Evolutionary conservation across 2,329 filamentous ascomycete genomes (phyloP), one percentile per base, ranked within the genome.

Genomic region (Emmonsiellopsis sp.): DNA sequence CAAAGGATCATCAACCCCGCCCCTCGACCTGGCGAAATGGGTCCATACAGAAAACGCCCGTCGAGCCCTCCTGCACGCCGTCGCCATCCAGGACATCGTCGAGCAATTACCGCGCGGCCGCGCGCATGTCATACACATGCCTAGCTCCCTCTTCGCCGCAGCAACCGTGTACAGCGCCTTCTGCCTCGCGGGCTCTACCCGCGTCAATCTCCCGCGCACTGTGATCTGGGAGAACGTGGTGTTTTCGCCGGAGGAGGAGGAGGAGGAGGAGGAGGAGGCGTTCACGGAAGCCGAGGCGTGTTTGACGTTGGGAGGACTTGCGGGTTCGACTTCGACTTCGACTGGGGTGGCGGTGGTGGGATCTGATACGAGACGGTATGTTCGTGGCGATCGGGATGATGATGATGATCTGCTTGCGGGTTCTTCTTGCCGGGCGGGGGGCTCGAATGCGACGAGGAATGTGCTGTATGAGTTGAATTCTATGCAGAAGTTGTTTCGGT

Each of bases 381-480:
- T 74, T 4, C 61, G 67, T 38, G 65, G 65, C 16, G 66, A 64
- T 26, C 20, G 20, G 20, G 20, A 26, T 26, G 20, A 26, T 26
- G 20, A 20, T 20, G 20, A 26, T 26, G 20, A 26, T 26, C 20
- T 26, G 20, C 20, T 5, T 26, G 20, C 20, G 20, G 20, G 20
- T 26, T 1, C 54, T 56, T 8, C 57, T 1, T 56, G 61, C 2
- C 57, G 57, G 8, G 55, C 60, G 2, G 57, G 60, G 1, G 61
- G 60, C 7, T 56, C 56, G 37, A 64, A 59, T 1, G 61, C 62
- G 5, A 64, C 63, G 10, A 66, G 70, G 43, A 74, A 75, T 61
- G 57, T 76, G 40, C 57, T 74, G n/a, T 76, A 76, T 56, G 73
- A 76, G 55, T 60, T 76, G 56, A 75, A 75, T 55, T 73, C 71